Conservation (phyloP, 2,329 filamentous ascomycete species). For the Lasiodiplodia sp. region DNA sequence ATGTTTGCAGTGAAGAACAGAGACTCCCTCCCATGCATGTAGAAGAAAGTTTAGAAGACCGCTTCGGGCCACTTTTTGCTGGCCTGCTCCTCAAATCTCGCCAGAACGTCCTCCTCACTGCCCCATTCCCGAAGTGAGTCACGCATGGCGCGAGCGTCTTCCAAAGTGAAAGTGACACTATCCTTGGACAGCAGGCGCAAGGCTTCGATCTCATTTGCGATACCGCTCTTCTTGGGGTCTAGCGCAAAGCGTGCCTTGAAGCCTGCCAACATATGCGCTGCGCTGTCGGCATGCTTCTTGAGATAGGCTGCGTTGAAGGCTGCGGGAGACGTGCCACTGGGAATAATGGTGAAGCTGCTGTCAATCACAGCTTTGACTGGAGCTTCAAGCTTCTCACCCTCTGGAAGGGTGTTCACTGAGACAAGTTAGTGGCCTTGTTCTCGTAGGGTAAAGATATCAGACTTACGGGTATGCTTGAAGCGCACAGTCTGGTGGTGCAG, state of each 20-base stretch:
- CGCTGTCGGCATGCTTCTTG: slow-evolving; percentile 67
- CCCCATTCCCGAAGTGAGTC: slow-evolving; percentile 60
- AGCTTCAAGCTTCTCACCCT: slow-evolving; percentile 55
- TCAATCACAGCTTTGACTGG: slow-evolving; percentile 75
- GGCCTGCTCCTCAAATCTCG: slow-evolving; percentile 56
- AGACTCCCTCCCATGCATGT: background rate
- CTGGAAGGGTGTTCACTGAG: slow-evolving; percentile 54
- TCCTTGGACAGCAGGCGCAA: slow-evolving; percentile 53
- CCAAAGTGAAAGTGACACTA: slow-evolving; percentile 62
- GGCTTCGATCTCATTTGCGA: slow-evolving; percentile 23
- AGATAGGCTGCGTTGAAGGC: slow-evolving; percentile 73
- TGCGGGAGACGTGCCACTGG: slow-evolving; percentile 63
- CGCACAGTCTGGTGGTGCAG: slow-evolving; percentile 78
- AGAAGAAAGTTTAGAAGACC: slow-evolving; percentile 9
- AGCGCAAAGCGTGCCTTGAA: slow-evolving; percentile 67
- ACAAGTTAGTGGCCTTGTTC: slow-evolving; percentile 47
- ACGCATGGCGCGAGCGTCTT: slow-evolving; percentile 65
- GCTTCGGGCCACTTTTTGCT: slow-evolving; percentile 49
- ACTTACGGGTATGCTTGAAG: slow-evolving; percentile 67
- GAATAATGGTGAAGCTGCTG: slow-evolving; percentile 68
- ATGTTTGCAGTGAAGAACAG: background rate
- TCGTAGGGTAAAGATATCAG: background rate
- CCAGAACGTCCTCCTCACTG: slow-evolving; percentile 56
- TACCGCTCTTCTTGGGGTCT: slow-evolving; percentile 64
- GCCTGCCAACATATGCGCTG: slow-evolving; percentile 68